Evolutionary conservation across 768 basidiomycete genomes (phyloP).

Genomic region (Boletus reticulatus): DNA sequence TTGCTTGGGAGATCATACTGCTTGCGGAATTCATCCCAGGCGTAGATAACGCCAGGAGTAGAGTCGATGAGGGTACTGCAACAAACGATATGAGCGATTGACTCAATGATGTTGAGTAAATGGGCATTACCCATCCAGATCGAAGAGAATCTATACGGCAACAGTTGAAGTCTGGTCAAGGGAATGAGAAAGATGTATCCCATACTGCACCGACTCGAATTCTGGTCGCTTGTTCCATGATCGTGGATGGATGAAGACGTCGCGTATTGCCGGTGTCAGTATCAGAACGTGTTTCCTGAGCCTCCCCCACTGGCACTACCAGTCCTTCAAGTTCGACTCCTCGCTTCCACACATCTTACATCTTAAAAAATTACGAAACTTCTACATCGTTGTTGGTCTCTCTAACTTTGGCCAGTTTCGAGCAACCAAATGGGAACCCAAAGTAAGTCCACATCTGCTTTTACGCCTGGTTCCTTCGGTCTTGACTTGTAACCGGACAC

Average conservation of each 20-base stretch:
- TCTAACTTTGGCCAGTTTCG: slow-evolving; percentile 30
- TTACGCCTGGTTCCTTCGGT: not conserved
- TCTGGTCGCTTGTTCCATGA: slow-evolving; percentile 18
- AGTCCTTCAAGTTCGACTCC: not conserved
- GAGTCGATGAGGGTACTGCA: slow-evolving; percentile 74
- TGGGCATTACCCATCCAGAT: slow-evolving; percentile 60
- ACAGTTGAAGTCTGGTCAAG: not conserved
- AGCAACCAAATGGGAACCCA: slow-evolving; percentile 38
- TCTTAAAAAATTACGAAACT: slow-evolving; percentile 35
- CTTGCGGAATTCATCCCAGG: slow-evolving; percentile 69
- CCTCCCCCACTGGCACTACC: too few species aligned
- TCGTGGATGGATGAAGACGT: not conserved
- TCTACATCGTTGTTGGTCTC: slow-evolving; percentile 29
- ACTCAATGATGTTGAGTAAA: not conserved
- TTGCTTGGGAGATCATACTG: slow-evolving; percentile 56
- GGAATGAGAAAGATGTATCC: not conserved
- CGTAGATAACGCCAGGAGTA: slow-evolving; percentile 75
- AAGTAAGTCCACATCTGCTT: slow-evolving; percentile 32
- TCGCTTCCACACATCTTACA: too few species aligned
- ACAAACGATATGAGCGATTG: slow-evolving; percentile 4
- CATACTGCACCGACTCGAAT: slow-evolving; percentile 55
- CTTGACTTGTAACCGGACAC: too few species aligned
- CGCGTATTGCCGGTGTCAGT: too few species aligned
- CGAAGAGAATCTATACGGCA: slow-evolving; percentile 55
- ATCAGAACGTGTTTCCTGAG: too few species aligned